Conservation (phyloP, 441 rosid species). For the Corymbia citriodora region DNA sequence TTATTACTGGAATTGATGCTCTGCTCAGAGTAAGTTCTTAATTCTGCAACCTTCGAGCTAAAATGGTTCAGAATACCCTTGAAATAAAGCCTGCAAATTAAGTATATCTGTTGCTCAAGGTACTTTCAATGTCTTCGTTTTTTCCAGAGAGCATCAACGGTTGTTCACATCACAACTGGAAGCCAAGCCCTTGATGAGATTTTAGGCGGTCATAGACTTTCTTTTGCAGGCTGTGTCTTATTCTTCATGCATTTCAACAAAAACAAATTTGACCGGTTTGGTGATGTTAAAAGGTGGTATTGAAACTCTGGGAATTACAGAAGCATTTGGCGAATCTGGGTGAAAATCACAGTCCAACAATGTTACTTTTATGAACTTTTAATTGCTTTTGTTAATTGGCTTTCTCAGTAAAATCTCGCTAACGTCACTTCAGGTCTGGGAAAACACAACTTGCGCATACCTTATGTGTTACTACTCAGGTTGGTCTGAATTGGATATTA, state of each 20-base stretch:
- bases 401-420: not conserved
- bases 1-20: constrained; percentile 84
- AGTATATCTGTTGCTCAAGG: not conserved
- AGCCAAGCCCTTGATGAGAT: constrained; percentile 90
- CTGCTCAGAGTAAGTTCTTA: constrained; percentile 58
- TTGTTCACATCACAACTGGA: constrained; percentile 82
- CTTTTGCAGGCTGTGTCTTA: not conserved
- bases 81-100: not conserved
- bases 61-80: not conserved
- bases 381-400: not conserved
- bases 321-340: constrained; percentile 94
- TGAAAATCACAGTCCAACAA: constrained; percentile 14
- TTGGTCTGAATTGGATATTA: constrained; percentile 2
- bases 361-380: not conserved
- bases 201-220: constrained; percentile 47
- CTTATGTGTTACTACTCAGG: constrained; percentile 91
- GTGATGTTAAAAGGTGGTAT: constrained; percentile 41
- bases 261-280: not conserved
- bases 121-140: constrained; percentile 2
- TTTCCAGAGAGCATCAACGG: constrained; percentile 57
- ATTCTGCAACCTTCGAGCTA: not conserved
- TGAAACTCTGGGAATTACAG: constrained; percentile 74
- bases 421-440: constrained; percentile 55
- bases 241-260: not conserved
- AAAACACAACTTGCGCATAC: constrained; percentile 97